Evolutionary conservation across 179 eudicot species (phyloP), one percentile per base, ranked within the genome.

Genomic region (Nepenthes alata): DNA sequence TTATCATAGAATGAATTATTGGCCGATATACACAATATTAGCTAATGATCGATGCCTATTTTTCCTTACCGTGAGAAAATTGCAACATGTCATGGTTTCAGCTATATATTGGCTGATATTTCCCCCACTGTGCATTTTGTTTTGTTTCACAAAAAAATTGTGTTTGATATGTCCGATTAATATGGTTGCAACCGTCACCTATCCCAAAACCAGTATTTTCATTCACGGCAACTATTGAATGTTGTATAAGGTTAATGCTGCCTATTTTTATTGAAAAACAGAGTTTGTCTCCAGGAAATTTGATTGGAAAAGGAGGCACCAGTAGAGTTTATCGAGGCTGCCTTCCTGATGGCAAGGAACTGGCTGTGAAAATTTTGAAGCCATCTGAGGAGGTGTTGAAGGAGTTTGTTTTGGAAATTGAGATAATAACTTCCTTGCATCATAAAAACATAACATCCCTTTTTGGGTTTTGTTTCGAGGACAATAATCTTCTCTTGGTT

Each of bases 261-360:
- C 45, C 45, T 41, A 41, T 7, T 41, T 4, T 41, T 41, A 4
- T 4, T 41, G 8, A 41, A 41, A 41, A 4, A 4, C 45, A 4
- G 5, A 41, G 6, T 41, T 41, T 41, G 5, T 41, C 8, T 65
- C 14, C 81, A 82, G 91, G 76, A 41, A 82, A 80, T 68, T 57
- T 85, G 74, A 82, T 85, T 52, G 91, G 91, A 44, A 78, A 74
- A 63, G 91, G 91, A 55, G 91, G 87, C 49, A 80, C 70, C 81
- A 85, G 91, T 63, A 64, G 59, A 62, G 91, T 85, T 47, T 85
- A 82, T 64, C 55, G 64, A 71, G 87, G 87, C 35, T 66, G 64
- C 56, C 82, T 85, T 65, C 83, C 77, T 44, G 87, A 78, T 61
- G 81, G 77, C 55, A 72, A 66, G 64, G 74, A 85, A 65, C 55